phyloP scores from a whole-genome alignment of 2,329 filamentous ascomycete species.

The Lithohypha guttulata region DNA sequence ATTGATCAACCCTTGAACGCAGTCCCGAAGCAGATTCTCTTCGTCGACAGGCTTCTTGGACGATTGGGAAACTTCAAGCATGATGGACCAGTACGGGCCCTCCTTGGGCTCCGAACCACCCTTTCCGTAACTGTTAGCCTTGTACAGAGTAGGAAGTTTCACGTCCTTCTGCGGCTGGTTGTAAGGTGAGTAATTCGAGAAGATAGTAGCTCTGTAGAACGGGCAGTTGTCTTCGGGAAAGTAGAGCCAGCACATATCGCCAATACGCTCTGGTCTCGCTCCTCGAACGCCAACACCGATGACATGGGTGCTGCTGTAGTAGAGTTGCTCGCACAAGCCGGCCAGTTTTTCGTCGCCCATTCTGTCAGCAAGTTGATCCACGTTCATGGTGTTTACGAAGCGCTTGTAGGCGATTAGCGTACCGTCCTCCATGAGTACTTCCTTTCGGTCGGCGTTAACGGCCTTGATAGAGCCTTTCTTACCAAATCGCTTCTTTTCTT shows the following conservation, averaged over 20 bases:
- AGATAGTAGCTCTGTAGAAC: slow-evolving; percentile 99
- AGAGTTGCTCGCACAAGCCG: slow-evolving; percentile 76
- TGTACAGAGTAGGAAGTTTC: slow-evolving; percentile 77
- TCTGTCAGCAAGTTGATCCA: slow-evolving; percentile 74
- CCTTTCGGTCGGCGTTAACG: slow-evolving; percentile 76
- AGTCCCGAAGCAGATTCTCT: slow-evolving; percentile 74
- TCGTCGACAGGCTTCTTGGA: slow-evolving; percentile 87
- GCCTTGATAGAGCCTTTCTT: slow-evolving; percentile 73
- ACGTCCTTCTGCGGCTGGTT: slow-evolving; percentile 79
- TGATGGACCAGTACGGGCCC: slow-evolving; percentile 99
- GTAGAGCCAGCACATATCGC: slow-evolving; percentile 99
- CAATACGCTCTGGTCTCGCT: slow-evolving; percentile 83
- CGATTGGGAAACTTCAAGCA: slow-evolving; percentile 96
- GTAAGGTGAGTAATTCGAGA: slow-evolving; percentile 99
- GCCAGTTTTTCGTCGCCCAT: slow-evolving; percentile 83
- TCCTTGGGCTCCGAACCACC: slow-evolving; percentile 61
- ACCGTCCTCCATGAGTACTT: slow-evolving; percentile 71
- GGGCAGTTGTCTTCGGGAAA: slow-evolving; percentile 98
- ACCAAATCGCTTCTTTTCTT: slow-evolving; percentile 78
- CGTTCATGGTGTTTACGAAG: slow-evolving; percentile 91
- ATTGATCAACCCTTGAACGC: slow-evolving; percentile 93
- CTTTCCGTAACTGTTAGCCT: slow-evolving; percentile 76
- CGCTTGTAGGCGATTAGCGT: slow-evolving; percentile 84
- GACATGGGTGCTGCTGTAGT: slow-evolving; percentile 95
- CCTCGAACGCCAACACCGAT: slow-evolving; percentile 93